Evolutionary conservation across 192 early-diverging fungal genomes (phyloP), one percentile per base, ranked within the genome.

Genomic region (Martensiomyces pterosporus): DNA sequence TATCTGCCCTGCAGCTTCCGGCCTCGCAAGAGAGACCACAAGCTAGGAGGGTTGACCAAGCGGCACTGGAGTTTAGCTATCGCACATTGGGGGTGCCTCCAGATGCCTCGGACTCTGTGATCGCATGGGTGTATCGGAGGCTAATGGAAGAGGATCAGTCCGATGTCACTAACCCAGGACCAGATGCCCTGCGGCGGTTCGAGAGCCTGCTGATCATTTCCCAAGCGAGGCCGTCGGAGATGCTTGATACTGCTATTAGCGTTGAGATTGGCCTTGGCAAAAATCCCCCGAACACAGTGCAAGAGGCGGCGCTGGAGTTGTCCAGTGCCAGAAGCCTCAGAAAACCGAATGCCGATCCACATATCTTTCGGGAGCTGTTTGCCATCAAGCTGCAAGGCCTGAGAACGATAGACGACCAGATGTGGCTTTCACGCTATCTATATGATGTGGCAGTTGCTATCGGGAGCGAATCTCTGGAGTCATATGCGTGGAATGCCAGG

Each of bases 51-150:
- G 25, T 35, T 6, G 10, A 35, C 9, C 33, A 23, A 14, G 22
- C 48, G 16, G 21, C 42, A 15, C 18, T 47, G 0, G 68, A 56
- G 3, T 35, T 42, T 5, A 67, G 55, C 27, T 76, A 55, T 39
- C 22, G 34, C 16, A 9, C 16, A 3, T 62, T 79, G 24, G 77
- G 77, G 3, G 56, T 64, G 16, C 71, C 69, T n/a, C 49, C 58
- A 0, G 72, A 78, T 14, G 79, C 76, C 4, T 49, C 45, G 9
- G 78, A 82, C 34, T 42, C 52, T 22, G 25, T 79, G 18, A 57
- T 84, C 9, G 47, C 55, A 3, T 83, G 83, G 69, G 61, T 79
- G 7, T 84, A 84, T 36, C 43, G 45, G 3, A 54, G 66, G 8
- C 59, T 68, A 19, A 40, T 66, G 0, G 49, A 63, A 5, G 82